These are phyloP conservation scores for Cinnamomum chago DNA, from an alignment of 164 flowering plant species.

Conservation along the genomic window DNA sequence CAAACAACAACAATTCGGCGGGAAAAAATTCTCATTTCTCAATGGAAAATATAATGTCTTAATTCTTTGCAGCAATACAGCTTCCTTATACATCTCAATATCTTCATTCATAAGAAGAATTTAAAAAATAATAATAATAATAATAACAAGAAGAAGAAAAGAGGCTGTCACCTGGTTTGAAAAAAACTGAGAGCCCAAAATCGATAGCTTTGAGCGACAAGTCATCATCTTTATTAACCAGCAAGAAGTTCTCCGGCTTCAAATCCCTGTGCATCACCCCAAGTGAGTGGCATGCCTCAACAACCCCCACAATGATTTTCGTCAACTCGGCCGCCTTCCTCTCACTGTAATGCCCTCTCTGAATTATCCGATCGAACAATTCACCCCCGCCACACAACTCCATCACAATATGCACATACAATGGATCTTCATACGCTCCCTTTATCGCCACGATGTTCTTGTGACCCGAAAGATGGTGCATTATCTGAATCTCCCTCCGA, in stretches of 20 bases:
- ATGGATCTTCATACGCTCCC: constrained; percentile 78
- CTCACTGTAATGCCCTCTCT: constrained; percentile 83
- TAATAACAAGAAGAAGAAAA: neutral
- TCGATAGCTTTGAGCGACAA: constrained; percentile 91
- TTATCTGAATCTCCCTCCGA: constrained; percentile 88
- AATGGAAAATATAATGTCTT: too few species aligned
- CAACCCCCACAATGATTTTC: constrained; percentile 80
- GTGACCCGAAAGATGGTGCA: constrained; percentile 92
- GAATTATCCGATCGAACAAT: constrained; percentile 81
- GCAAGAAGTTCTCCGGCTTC: constrained; percentile 83
- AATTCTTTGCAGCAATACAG: neutral
- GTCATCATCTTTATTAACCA: constrained; percentile 85
- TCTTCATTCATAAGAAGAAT: neutral
- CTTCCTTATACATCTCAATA: neutral
- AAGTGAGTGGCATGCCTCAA: constrained; percentile 86
- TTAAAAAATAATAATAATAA: too few species aligned
- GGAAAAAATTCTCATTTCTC: too few species aligned
- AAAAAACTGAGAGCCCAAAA: constrained; percentile 90
- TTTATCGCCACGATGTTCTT: constrained; percentile 74
- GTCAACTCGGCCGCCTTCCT: constrained; percentile 88
- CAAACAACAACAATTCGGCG: too few species aligned
- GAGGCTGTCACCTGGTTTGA: constrained; percentile 63
- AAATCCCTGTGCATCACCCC: constrained; percentile 93
- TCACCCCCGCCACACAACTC: constrained; percentile 84
- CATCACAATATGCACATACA: constrained; percentile 85